These are phyloP conservation scores for Mycena leptocephala DNA, from an alignment of 768 basidiomycete species.

Conservation along the genomic window DNA sequence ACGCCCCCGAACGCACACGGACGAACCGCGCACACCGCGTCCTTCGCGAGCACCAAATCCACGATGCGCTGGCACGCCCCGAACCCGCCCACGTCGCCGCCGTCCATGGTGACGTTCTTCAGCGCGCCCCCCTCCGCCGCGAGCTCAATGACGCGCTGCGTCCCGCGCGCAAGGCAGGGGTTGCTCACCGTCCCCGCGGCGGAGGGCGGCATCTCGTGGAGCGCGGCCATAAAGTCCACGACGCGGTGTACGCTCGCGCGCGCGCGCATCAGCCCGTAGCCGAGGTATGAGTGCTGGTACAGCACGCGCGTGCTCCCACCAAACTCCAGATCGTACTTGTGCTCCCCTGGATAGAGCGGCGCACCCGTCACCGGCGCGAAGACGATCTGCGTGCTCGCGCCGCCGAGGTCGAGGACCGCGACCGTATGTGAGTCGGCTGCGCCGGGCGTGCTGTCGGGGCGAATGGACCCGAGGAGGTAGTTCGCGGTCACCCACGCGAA, in stretches of 20 bases:
- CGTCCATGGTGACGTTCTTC: slow-evolving; percentile 88
- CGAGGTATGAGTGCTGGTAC: slow-evolving; percentile 98
- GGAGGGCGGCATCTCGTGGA: slow-evolving; percentile 44
- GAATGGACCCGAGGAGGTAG: slow-evolving; percentile 87
- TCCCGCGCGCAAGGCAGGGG: slow-evolving; percentile 86
- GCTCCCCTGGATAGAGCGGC: slow-evolving; percentile 82
- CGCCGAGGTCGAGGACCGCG: slow-evolving; percentile 96
- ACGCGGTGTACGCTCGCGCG: slow-evolving; percentile 89
- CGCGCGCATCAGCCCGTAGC: slow-evolving; percentile 95
- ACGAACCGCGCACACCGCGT: slow-evolving; percentile 92
- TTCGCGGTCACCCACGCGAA: slow-evolving; percentile 99
- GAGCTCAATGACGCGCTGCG: slow-evolving; percentile 75
- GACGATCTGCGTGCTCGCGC: slow-evolving; percentile 97
- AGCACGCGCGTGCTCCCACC: slow-evolving; percentile 80
- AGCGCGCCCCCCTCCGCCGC: slow-evolving; percentile 60
- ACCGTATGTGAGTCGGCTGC: slow-evolving; percentile 70
- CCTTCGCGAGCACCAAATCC: slow-evolving; percentile 94
- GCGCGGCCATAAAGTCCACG: slow-evolving; percentile 86
- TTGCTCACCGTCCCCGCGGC: slow-evolving; percentile 66
- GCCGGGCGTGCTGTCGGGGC: slow-evolving; percentile 64
- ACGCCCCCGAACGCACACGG: slow-evolving; percentile 98
- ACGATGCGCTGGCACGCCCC: slow-evolving; percentile 90
- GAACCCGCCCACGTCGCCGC: slow-evolving; percentile 86
- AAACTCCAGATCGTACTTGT: slow-evolving; percentile 90
- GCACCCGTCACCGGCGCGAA: slow-evolving; percentile 86